Percentiles rank a stretch among this genome's conserved stretches.
These are phyloP conservation scores for Globisporangium cederbergense DNA, from an alignment of 352 stramenopile species.

Conservation along the genomic window DNA sequence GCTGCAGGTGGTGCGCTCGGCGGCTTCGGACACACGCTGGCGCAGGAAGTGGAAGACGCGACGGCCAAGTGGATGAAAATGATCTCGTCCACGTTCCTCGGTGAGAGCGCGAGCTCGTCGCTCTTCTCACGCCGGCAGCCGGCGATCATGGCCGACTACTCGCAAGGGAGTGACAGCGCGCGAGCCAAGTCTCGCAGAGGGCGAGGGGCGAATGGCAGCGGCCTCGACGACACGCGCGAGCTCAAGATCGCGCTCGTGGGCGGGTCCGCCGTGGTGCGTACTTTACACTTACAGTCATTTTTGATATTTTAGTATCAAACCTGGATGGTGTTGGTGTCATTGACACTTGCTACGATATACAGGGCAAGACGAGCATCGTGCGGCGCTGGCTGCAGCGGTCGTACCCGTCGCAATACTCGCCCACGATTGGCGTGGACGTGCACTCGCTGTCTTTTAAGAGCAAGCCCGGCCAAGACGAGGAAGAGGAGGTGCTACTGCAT, in stretches of 20 bases:
- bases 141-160: constrained; percentile 16
- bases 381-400: constrained; percentile 70
- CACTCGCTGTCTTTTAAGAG: constrained; percentile 42
- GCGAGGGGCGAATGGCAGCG: constrained; percentile 21
- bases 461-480: constrained; percentile 10
- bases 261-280: constrained; percentile 59
- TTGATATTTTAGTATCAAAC: not conserved
- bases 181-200: constrained; percentile 15
- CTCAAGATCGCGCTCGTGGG: constrained; percentile 85
- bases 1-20: constrained; percentile 7
- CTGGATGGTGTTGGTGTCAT: not conserved
- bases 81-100: constrained; percentile 77
- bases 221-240: constrained; percentile 43
- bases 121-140: constrained; percentile 14
- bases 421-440: constrained; percentile 81
- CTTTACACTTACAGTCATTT: not conserved
- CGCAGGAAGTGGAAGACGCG: constrained; percentile 35
- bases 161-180: not conserved
- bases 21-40: constrained; percentile 20
- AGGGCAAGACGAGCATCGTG: constrained; percentile 84
- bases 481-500: constrained; percentile 46
- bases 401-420: constrained; percentile 64
- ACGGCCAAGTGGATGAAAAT: constrained; percentile 80
- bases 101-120: constrained; percentile 34
- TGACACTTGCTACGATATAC: not conserved